These are phyloP conservation scores for Trichosporon faecale DNA, from an alignment of 1,284 basidiomycete genomes.

Conservation along the genomic window DNA sequence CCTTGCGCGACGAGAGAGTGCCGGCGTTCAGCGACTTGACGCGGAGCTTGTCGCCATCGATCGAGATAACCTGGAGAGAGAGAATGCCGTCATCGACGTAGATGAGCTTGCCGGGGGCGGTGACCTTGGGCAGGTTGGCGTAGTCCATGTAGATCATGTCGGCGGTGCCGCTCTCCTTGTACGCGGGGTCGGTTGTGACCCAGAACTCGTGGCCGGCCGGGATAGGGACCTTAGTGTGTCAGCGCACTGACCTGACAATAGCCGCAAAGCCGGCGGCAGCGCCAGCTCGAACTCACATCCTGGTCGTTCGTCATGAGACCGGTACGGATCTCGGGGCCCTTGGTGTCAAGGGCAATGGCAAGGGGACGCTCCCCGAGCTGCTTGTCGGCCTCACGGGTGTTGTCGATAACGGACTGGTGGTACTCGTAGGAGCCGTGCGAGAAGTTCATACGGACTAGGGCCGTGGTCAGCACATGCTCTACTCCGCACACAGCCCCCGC, in stretches of 20 bases:
- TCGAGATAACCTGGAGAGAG: conserved; percentile 83
- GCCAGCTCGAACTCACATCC: conserved; percentile 63
- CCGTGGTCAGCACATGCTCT: conserved; percentile 6
- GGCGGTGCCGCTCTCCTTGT: conserved; percentile 74
- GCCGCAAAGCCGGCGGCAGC: neutral
- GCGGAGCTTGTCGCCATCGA: conserved; percentile 73
- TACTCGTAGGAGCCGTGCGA: conserved; percentile 95
- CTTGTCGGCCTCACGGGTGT: conserved; percentile 78
- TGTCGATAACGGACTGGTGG: conserved; percentile 96
- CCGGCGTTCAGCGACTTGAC: conserved; percentile 94
- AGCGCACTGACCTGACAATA: neutral
- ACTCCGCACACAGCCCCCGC: neutral
- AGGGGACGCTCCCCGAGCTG: conserved; percentile 77
- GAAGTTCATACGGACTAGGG: conserved; percentile 93
- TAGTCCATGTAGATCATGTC: conserved; percentile 89
- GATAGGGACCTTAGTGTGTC: conserved; percentile 65
- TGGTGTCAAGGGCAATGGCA: conserved; percentile 97
- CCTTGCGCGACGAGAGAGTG: conserved; percentile 91
- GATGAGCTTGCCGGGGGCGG: conserved; percentile 90
- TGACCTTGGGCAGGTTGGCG: conserved; percentile 89
- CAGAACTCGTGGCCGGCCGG: conserved; percentile 91
- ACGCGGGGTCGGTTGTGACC: conserved; percentile 79
- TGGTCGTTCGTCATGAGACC: conserved; percentile 82
- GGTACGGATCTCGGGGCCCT: conserved; percentile 99
- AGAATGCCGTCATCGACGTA: conserved; percentile 97